Evolutionary conservation across 2,329 filamentous ascomycete species (phyloP), one percentile per base, ranked within the genome.

Genomic region (Lojkania enalia): DNA sequence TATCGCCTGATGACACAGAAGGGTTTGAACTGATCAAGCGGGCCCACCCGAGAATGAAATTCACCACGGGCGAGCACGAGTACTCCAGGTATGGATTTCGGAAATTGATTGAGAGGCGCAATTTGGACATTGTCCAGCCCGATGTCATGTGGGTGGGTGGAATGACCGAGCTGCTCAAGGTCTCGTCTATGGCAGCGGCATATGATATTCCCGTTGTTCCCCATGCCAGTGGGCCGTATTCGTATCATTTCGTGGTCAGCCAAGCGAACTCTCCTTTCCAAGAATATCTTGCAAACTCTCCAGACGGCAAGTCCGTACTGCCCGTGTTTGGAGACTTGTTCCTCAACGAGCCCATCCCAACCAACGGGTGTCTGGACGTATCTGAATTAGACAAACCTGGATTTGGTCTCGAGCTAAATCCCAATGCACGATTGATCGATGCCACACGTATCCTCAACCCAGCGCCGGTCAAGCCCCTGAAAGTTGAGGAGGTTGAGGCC

Each of bases 131-230:
- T 58, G 84, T 96, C 61, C 91, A 96, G 74, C 91, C 91, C 12
- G 91, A 96, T 64, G 90, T 96, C 53, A 96, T 96, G 91, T 96
- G 91, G 91, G 84, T 96, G 12, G 91, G 91, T 51, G 91, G 91
- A 50, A 71, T 96, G 78, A 96, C 91, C 1, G 91, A 96, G 72
- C 79, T 96, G 46, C 83, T 96, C 55, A 94, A 90, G 72, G 86
- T 96, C 40, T 82, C 90, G 13, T 87, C 90, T 42, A 86, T 95
- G 82, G 91, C 91, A 3, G 83, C 90, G 3, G 91, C 91, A 16
- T 96, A 96, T 71, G 91, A 96, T 64, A 87, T 96, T 48, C 91
- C 91, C 11, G 90, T 96, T 13, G 89, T 96, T 12, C 91, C 91
- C n/a, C 91, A 96, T 66, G 91, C 91, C 33, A 94, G 87, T 50